Evolutionary conservation across 1,139 yeast genomes (phyloP).

Genomic region (Candida dubliniensis): DNA sequence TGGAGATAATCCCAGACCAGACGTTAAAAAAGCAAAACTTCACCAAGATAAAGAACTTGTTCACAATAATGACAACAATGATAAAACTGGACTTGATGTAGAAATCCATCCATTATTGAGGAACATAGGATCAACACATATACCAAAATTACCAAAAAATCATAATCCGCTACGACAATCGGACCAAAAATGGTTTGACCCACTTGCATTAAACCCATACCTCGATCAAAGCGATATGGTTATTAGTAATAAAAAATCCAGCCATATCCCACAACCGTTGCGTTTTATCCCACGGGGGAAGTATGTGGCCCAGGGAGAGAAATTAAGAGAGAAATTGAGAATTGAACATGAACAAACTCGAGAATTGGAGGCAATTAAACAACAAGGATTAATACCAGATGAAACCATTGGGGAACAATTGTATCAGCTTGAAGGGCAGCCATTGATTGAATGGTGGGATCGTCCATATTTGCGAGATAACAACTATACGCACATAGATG

Average conservation of each 20-base stretch:
- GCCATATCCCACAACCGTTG: slow-evolving; percentile 35
- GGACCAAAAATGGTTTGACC: slow-evolving; percentile 37
- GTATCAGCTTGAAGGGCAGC: slow-evolving; percentile 52
- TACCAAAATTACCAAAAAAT: slow-evolving; percentile 25
- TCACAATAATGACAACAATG: background rate
- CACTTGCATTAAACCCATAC: slow-evolving; percentile 58
- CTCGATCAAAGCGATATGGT: slow-evolving; percentile 41
- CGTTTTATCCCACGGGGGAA: slow-evolving; percentile 62
- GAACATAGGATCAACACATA: slow-evolving; percentile 24
- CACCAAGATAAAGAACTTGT: slow-evolving; percentile 1
- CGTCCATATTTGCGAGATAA: slow-evolving; percentile 40
- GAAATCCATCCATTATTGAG: slow-evolving; percentile 62
- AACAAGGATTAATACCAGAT: slow-evolving; percentile 50
- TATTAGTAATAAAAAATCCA: slow-evolving; percentile 21
- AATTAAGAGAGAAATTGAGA: slow-evolving; percentile 42
- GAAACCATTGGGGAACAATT: slow-evolving; percentile 50
- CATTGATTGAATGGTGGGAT: slow-evolving; percentile 85
- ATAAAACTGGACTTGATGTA: slow-evolving; percentile 47
- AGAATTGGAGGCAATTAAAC: slow-evolving; percentile 24
- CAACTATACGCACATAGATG: slow-evolving; percentile 25
- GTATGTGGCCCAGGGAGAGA: slow-evolving; percentile 56
- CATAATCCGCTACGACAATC: slow-evolving; percentile 32
- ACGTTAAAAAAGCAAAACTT: slow-evolving; percentile 1
- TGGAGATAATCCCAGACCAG: background rate
- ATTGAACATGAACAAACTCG: slow-evolving; percentile 30